Evolutionary conservation across 768 basidiomycete species (phyloP).

Genomic region (Calvatia gigantea): DNA sequence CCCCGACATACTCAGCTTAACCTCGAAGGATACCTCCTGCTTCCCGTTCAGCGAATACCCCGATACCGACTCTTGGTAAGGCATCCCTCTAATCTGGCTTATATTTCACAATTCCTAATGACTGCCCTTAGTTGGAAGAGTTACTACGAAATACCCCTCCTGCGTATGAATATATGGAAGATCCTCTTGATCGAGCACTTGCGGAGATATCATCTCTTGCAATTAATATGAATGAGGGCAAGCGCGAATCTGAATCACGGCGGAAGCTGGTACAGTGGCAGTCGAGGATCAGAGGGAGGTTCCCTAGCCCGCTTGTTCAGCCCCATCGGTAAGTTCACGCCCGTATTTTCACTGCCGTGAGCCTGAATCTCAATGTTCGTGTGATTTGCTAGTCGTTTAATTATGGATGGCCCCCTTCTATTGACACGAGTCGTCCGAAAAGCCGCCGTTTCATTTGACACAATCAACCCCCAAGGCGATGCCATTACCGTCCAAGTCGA

Average conservation of each 20-base stretch:
- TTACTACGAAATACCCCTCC: constrained; percentile 84
- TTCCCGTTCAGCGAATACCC: constrained; percentile 95
- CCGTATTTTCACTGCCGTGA: neutral
- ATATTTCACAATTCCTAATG: constrained; percentile 10
- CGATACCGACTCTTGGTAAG: constrained; percentile 91
- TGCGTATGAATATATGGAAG: constrained; percentile 66
- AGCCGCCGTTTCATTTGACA: constrained; percentile 75
- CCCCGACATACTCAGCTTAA: constrained; percentile 93
- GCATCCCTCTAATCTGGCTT: constrained; percentile 15
- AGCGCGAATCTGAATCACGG: constrained; percentile 91
- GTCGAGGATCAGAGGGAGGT: constrained; percentile 81
- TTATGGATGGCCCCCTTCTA: constrained; percentile 86
- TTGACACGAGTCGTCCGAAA: constrained; percentile 92
- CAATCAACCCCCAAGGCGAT: constrained; percentile 73
- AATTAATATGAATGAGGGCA: constrained; percentile 97
- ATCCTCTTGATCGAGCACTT: constrained; percentile 82
- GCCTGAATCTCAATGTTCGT: neutral
- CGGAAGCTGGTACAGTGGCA: constrained; percentile 91
- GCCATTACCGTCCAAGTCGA: constrained; percentile 84
- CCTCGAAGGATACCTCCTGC: constrained; percentile 87
- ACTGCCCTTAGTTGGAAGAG: constrained; percentile 68
- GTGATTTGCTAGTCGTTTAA: constrained; percentile 60
- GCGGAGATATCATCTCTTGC: constrained; percentile 86
- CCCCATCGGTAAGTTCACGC: constrained; percentile 76
- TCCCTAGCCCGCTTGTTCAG: constrained; percentile 96